Conservation (phyloP, 371 early-diverging fungal genomes). For the Apophysomyces ossiformis region DNA sequence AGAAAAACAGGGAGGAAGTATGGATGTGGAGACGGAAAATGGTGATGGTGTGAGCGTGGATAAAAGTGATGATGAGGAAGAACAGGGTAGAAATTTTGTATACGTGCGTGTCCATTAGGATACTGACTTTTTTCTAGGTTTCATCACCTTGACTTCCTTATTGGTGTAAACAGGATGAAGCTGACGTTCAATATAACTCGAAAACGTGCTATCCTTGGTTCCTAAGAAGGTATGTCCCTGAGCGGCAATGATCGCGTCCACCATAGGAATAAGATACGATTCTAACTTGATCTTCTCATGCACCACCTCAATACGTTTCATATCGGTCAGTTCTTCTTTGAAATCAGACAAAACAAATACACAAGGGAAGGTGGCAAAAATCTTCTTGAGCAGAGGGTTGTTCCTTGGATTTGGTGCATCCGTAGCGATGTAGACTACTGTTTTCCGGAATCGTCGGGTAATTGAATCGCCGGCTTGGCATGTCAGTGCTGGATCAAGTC, state of each 20-base stretch:
- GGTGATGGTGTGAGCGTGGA: too few relatives aligned
- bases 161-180: slow-evolving; percentile 56
- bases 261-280: slow-evolving; percentile 64
- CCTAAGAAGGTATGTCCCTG: slow-evolving; percentile 63
- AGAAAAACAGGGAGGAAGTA: too few relatives aligned
- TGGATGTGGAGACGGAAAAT: too few relatives aligned
- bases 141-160: slow-evolving; percentile 33
- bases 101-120: too few relatives aligned
- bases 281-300: slow-evolving; percentile 55
- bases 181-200: slow-evolving; percentile 60
- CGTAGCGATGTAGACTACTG: slow-evolving; percentile 62
- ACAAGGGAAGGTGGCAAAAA: slow-evolving; percentile 65
- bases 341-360: slow-evolving; percentile 63
- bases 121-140: slow-evolving; percentile 6
- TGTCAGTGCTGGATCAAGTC: slow-evolving; percentile 11
- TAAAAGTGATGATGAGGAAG: too few relatives aligned
- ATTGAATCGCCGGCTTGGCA: slow-evolving; percentile 21
- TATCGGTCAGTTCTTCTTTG: slow-evolving; percentile 40
- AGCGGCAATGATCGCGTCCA: slow-evolving; percentile 66
- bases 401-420: slow-evolving; percentile 58
- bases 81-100: too few relatives aligned
- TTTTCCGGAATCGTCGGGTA: slow-evolving; percentile 23
- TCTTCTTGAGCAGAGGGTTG: slow-evolving; percentile 59
- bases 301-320: slow-evolving; percentile 49
- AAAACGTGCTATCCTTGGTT: slow-evolving; percentile 64